Conservation (phyloP, 2,329 filamentous ascomycete species). For the Colletotrichum brevisporum region DNA sequence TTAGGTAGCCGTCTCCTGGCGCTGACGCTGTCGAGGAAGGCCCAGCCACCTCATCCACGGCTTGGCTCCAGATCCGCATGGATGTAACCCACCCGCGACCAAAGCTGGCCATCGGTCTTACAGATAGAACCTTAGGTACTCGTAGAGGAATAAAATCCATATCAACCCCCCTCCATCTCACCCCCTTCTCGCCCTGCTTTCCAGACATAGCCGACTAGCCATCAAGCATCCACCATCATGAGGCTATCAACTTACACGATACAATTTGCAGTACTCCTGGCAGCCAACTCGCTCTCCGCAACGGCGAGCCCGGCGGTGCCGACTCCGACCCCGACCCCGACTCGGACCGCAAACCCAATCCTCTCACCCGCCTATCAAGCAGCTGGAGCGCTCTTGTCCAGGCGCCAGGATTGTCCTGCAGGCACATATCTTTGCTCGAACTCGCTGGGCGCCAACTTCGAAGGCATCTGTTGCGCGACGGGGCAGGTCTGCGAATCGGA, state of each 20-base stretch:
- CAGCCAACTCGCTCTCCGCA: slow-evolving; percentile 6
- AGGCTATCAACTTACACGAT: slow-evolving; percentile 18
- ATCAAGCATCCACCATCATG: slow-evolving; percentile 6
- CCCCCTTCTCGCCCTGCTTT: neutral
- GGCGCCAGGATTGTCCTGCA: slow-evolving; percentile 57
- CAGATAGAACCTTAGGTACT: neutral
- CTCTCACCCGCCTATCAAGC: slow-evolving; percentile 15
- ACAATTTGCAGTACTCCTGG: neutral
- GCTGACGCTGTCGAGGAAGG: slow-evolving; percentile 4
- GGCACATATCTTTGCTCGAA: slow-evolving; percentile 66
- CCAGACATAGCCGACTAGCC: neutral
- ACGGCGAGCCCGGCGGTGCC: neutral
- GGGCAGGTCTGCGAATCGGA: slow-evolving; percentile 67
- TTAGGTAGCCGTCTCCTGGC: neutral
- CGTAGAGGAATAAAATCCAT: neutral
- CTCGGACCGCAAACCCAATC: slow-evolving; percentile 1
- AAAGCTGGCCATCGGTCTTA: slow-evolving; percentile 1
- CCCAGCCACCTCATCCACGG: slow-evolving; percentile 38
- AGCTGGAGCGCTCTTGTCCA: slow-evolving; percentile 21
- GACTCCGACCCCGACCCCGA: slow-evolving; percentile 28
- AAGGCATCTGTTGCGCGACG: slow-evolving; percentile 64
- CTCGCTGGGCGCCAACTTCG: slow-evolving; percentile 61
- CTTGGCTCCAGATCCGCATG: slow-evolving; percentile 10
- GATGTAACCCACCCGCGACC: slow-evolving; percentile 27
- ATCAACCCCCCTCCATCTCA: neutral